These are phyloP conservation scores for Populus hybrid DNA, from an alignment of 441 rosid species.

Conservation along the genomic window DNA sequence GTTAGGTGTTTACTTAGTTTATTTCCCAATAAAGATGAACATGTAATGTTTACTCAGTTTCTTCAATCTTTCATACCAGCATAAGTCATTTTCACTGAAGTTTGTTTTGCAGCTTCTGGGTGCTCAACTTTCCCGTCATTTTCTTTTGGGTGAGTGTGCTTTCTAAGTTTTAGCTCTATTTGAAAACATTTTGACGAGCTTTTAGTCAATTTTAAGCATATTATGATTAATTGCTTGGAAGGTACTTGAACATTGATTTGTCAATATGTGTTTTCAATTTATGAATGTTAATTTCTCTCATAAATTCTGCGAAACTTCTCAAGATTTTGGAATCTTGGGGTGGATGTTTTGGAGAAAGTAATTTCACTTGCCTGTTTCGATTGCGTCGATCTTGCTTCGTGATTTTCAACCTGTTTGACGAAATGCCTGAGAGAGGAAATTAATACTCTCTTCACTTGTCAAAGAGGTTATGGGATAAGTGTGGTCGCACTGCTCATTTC, in stretches of 20 bases:
- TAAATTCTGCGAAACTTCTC: background rate
- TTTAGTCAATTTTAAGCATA: background rate
- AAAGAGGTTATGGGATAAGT: background rate
- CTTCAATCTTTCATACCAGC: background rate
- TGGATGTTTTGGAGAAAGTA: too few species aligned
- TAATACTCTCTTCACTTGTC: background rate
- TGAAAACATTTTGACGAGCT: background rate
- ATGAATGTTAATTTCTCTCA: background rate
- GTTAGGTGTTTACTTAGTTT: background rate
- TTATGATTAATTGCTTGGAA: background rate
- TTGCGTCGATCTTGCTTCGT: background rate
- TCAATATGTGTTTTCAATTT: background rate
- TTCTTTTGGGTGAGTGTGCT: background rate
- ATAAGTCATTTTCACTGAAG: background rate
- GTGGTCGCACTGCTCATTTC: background rate
- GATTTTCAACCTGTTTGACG: background rate
- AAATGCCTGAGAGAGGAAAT: background rate
- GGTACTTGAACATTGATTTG: background rate
- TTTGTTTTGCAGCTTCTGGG: constrained; percentile 5
- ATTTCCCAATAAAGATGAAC: background rate
- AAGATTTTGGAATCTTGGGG: background rate
- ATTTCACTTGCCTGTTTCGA: background rate
- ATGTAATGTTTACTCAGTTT: background rate
- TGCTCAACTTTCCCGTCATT: background rate
- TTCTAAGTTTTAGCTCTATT: background rate